Conservation (phyloP, 148 eudicot species). For the Simmondsia chinensis region DNA sequence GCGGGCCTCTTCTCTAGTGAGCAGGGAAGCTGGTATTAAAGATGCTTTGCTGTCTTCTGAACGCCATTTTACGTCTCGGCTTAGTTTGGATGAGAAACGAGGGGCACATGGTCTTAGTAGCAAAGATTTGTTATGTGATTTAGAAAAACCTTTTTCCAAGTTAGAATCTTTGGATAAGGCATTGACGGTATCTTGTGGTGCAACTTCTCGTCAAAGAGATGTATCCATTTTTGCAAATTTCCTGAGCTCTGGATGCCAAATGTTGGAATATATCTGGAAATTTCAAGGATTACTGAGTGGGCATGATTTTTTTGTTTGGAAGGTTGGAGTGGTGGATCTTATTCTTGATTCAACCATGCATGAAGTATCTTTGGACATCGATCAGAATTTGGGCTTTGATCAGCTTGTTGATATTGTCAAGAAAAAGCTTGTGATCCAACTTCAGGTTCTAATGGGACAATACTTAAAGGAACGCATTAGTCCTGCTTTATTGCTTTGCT, state of each 20-base stretch:
- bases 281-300: conserved; percentile 44
- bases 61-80: conserved; percentile 50
- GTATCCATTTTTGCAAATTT: conserved; percentile 27
- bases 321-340: conserved; percentile 61
- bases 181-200: conserved; percentile 35
- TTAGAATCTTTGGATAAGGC: conserved; percentile 64
- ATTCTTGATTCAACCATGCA: conserved; percentile 74
- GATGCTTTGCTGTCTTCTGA: conserved; percentile 47
- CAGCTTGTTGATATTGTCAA: conserved; percentile 69
- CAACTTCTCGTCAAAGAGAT: conserved; percentile 30
- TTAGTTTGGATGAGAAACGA: conserved; percentile 39
- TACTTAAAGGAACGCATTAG: conserved; percentile 72
- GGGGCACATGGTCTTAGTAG: conserved; percentile 34
- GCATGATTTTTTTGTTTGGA: conserved; percentile 83
- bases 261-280: conserved; percentile 79
- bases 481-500: conserved; percentile 43
- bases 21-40: conserved; percentile 57
- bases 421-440: conserved; percentile 59
- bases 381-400: conserved; percentile 75
- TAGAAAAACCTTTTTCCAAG: conserved; percentile 60
- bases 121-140: conserved; percentile 48
- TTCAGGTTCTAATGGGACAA: conserved; percentile 47
- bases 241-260: conserved; percentile 59
- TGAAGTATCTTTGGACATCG: conserved; percentile 55
- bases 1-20: conserved; percentile 47